phyloP scores from a whole-genome alignment of 768 basidiomycete genomes.

The Hygrophoropsis aurantiaca region DNA sequence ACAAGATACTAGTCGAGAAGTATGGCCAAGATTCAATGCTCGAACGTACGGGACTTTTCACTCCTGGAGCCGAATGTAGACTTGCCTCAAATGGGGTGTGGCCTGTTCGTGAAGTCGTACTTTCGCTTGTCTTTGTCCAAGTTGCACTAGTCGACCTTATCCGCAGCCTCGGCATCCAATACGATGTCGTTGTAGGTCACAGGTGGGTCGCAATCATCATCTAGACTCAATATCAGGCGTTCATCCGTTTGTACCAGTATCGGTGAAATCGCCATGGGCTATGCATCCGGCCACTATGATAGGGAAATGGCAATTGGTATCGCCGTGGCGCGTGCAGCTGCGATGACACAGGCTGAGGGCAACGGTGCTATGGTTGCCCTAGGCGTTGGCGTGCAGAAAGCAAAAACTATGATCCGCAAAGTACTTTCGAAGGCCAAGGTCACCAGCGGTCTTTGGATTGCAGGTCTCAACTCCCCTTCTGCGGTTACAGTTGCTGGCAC shows the following conservation, averaged over 20 bases:
- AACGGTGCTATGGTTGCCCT: conserved; percentile 37
- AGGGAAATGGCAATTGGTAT: conserved; percentile 33
- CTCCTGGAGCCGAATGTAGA: conserved; percentile 22
- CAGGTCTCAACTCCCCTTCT: conserved; percentile 36
- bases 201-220: conserved; percentile 16
- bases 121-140: conserved; percentile 33
- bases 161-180: conserved; percentile 27
- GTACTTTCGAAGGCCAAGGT: conserved; percentile 25
- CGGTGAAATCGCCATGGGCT: conserved; percentile 38
- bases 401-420: conserved; percentile 31
- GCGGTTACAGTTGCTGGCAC: conserved; percentile 35
- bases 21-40: conserved; percentile 30
- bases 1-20: conserved; percentile 27
- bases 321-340: conserved; percentile 35
- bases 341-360: conserved; percentile 33
- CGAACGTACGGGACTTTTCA: conserved; percentile 33
- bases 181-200: conserved; percentile 35
- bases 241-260: conserved; percentile 11
- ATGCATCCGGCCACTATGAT: conserved; percentile 35
- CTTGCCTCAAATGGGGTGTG: conserved; percentile 26
- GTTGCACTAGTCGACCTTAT: conserved; percentile 34
- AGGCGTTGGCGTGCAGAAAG: conserved; percentile 31
- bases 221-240: not conserved
- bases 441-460: conserved; percentile 30
- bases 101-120: conserved; percentile 33